phyloP scores from a whole-genome alignment of 2,329 filamentous ascomycete species.

The Colletotrichum caudatum region DNA sequence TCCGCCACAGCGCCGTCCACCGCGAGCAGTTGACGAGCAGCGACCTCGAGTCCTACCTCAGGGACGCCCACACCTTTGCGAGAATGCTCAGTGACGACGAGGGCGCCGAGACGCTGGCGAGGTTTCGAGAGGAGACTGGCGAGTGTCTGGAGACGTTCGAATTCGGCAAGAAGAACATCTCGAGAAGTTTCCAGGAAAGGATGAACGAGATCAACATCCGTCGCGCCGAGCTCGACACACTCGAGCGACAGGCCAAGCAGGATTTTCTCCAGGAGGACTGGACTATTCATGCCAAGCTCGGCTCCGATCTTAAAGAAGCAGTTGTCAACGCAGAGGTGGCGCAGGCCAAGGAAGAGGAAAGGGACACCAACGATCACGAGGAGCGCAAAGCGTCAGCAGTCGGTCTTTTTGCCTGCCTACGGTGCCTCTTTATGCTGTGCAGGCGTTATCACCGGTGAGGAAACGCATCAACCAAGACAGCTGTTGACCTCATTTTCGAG shows the following conservation, averaged over 20 bases:
- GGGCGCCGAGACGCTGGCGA: background rate
- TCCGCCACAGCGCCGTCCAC: conserved; percentile 2
- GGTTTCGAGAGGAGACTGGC: background rate
- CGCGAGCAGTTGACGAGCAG: background rate
- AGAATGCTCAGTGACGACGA: conserved; percentile 49
- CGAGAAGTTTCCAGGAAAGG: background rate
- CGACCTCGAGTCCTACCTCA: background rate
- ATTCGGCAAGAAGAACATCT: background rate
- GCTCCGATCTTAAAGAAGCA: background rate
- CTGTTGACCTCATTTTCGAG: background rate
- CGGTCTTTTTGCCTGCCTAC: background rate
- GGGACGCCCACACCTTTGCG: background rate
- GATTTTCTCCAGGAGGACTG: background rate
- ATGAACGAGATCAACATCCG: background rate
- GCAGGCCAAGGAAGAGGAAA: no score
- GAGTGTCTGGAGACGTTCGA: background rate
- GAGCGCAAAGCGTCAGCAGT: background rate
- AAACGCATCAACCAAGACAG: background rate
- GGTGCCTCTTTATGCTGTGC: background rate
- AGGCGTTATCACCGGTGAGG: background rate
- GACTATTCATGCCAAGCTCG: background rate
- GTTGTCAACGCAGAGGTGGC: background rate
- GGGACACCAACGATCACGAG: background rate
- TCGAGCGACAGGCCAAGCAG: background rate
- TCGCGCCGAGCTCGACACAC: background rate